phyloP scores from a whole-genome alignment of 1,139 yeast genomes.

The Debaryomyces udenii region DNA sequence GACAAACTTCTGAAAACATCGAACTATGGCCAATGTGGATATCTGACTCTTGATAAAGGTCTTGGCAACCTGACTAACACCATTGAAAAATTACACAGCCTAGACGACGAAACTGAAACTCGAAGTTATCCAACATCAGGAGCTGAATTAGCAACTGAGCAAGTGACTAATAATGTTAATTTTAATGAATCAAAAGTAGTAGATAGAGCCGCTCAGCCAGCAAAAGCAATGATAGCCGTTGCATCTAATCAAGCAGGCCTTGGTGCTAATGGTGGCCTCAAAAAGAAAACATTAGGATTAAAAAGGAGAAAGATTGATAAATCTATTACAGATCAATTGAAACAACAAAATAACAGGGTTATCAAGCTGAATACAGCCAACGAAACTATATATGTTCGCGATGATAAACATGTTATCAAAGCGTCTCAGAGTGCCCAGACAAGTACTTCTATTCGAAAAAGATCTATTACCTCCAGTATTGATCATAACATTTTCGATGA shows the following conservation, averaged over 20 bases:
- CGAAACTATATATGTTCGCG: slow-evolving; percentile 10
- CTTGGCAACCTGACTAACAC: too few relatives aligned
- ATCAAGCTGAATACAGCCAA: slow-evolving; percentile 2
- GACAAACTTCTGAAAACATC: neutral
- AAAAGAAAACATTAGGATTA: slow-evolving; percentile 20
- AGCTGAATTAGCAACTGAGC: neutral
- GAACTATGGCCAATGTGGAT: neutral
- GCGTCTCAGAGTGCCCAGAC: too few relatives aligned
- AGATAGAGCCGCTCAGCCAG: neutral
- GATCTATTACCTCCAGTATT: neutral
- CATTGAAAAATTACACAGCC: too few relatives aligned
- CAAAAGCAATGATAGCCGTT: too few relatives aligned
- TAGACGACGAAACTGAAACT: too few relatives aligned
- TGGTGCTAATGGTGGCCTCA: neutral
- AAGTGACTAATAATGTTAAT: neutral
- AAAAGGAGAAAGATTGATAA: slow-evolving; percentile 16
- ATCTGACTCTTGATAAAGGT: neutral
- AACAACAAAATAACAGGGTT: slow-evolving; percentile 12
- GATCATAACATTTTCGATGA: slow-evolving; percentile 10
- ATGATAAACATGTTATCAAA: neutral
- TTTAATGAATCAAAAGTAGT: neutral
- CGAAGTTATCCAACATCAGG: too few relatives aligned
- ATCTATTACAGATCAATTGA: slow-evolving; percentile 20
- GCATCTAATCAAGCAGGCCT: neutral
- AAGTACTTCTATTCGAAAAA: neutral